phyloP scores from a whole-genome alignment of 2,329 filamentous ascomycete species.

The Diplocarpon rosae region DNA sequence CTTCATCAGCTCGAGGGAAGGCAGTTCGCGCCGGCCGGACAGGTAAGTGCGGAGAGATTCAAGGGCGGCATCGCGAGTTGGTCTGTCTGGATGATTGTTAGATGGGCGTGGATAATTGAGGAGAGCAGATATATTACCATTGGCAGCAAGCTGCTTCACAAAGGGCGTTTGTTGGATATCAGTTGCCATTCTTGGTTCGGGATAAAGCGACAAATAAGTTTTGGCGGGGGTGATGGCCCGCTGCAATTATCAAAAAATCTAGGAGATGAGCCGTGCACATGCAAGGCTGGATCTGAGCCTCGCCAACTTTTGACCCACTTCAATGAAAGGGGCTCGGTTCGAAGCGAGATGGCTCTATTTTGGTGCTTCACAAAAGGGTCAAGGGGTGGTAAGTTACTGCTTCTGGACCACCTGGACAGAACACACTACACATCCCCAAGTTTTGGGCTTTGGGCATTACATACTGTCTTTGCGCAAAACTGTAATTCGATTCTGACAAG shows the following conservation, averaged over 20 bases:
- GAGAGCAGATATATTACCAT: conserved; percentile 19
- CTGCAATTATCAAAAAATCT: neutral
- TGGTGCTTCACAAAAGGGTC: no score
- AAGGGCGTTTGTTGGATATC: conserved; percentile 27
- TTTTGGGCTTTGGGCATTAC: neutral
- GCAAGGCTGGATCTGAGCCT: neutral
- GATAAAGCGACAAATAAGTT: neutral
- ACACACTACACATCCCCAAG: neutral
- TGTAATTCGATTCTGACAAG: neutral
- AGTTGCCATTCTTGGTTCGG: conserved; percentile 14
- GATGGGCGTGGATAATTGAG: neutral
- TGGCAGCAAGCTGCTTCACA: conserved; percentile 29
- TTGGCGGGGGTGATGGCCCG: neutral
- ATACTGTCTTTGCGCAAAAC: neutral
- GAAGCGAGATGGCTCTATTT: no score
- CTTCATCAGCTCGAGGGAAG: conserved; percentile 65
- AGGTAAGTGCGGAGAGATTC: conserved; percentile 70
- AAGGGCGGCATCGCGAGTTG: conserved; percentile 66
- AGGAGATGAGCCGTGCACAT: neutral
- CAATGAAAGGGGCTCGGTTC: no score
- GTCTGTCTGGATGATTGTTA: conserved; percentile 48
- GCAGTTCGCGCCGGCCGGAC: conserved; percentile 44
- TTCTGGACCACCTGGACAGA: neutral
- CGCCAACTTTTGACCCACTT: no score
- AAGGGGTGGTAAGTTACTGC: no score